These are phyloP conservation scores for Chrysosporium queenslandicum DNA, from an alignment of 2,329 filamentous ascomycete genomes.

Conservation along the genomic window DNA sequence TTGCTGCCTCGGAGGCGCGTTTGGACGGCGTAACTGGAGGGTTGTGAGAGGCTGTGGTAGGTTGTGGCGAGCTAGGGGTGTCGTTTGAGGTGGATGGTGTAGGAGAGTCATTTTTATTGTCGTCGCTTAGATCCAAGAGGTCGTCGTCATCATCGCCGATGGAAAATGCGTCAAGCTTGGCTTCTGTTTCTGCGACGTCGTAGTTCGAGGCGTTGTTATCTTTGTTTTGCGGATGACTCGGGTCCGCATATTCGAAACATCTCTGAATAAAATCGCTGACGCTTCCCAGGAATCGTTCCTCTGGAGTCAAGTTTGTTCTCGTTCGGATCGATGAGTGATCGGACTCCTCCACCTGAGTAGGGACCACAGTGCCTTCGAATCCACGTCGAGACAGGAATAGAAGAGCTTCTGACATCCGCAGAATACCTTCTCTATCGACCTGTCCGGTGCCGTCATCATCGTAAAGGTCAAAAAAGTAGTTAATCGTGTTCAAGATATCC, in stretches of 20 bases:
- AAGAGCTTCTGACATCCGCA: conserved; percentile 86
- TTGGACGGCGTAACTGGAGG: conserved; percentile 42
- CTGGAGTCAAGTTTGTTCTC: conserved; percentile 49
- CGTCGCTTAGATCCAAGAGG: conserved; percentile 15
- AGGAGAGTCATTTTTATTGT: conserved; percentile 3
- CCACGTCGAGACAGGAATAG: conserved; percentile 86
- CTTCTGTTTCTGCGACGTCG: conserved; percentile 23
- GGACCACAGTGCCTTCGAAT: conserved; percentile 62
- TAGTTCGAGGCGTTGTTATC: conserved; percentile 20
- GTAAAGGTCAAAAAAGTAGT: conserved; percentile 95
- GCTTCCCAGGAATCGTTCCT: conserved; percentile 82
- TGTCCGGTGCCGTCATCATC: conserved; percentile 85
- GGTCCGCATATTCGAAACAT: conserved; percentile 97
- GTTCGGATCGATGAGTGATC: conserved; percentile 30
- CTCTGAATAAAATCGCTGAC: conserved; percentile 92
- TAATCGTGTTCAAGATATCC: conserved; percentile 96
- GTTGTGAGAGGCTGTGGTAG: conserved; percentile 18
- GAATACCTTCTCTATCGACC: conserved; percentile 88
- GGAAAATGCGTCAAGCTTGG: conserved; percentile 52
- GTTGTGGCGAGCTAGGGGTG: conserved; percentile 19
- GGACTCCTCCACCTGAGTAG: conserved; percentile 49
- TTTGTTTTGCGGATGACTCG: conserved; percentile 62
- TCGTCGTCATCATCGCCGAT: conserved; percentile 65
- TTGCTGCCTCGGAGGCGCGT: conserved; percentile 65
- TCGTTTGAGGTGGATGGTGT: conserved; percentile 19